Conservation (phyloP, 2,329 filamentous ascomycete genomes). For the Pseudogymnoascus sp. region DNA sequence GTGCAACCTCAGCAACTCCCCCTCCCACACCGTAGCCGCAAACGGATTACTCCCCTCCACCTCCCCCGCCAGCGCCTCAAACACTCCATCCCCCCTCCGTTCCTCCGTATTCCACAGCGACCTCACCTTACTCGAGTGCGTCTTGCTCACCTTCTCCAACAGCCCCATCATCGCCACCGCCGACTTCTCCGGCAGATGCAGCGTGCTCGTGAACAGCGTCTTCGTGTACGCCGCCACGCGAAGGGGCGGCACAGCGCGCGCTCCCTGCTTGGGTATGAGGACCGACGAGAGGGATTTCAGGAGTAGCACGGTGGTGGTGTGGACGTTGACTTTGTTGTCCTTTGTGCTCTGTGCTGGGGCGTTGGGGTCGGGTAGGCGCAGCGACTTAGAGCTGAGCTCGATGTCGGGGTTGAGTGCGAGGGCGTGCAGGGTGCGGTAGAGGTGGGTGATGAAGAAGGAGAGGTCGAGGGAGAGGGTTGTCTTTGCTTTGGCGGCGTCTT, state of each 20-base stretch:
- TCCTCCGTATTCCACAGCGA: constrained; percentile 95
- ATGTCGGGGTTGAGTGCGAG: constrained; percentile 78
- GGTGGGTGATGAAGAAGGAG: constrained; percentile 88
- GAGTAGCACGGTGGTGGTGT: constrained; percentile 88
- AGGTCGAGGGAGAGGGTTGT: constrained; percentile 80
- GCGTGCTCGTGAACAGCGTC: constrained; percentile 70
- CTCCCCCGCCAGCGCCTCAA: constrained; percentile 63
- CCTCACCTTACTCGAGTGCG: constrained; percentile 73
- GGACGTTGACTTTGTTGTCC: constrained; percentile 77
- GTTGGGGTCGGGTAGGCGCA: constrained; percentile 63
- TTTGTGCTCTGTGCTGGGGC: constrained; percentile 35
- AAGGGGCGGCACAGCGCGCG: constrained; percentile 69
- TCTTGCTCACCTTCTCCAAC: constrained; percentile 69
- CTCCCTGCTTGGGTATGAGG: constrained; percentile 67
- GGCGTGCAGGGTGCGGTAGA: constrained; percentile 77
- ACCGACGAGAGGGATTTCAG: constrained; percentile 78
- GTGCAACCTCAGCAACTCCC: constrained; percentile 75
- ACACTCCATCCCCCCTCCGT: constrained; percentile 81
- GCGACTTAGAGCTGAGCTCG: constrained; percentile 68
- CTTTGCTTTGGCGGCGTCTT: constrained; percentile 82
- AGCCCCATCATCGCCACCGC: constrained; percentile 72
- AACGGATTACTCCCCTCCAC: constrained; percentile 87
- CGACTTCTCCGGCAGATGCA: constrained; percentile 89
- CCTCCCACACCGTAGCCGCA: constrained; percentile 87
- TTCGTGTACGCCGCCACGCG: constrained; percentile 90